Evolutionary conservation across 2,329 filamentous ascomycete genomes (phyloP).

Genomic region (Talaromyces sp.): DNA sequence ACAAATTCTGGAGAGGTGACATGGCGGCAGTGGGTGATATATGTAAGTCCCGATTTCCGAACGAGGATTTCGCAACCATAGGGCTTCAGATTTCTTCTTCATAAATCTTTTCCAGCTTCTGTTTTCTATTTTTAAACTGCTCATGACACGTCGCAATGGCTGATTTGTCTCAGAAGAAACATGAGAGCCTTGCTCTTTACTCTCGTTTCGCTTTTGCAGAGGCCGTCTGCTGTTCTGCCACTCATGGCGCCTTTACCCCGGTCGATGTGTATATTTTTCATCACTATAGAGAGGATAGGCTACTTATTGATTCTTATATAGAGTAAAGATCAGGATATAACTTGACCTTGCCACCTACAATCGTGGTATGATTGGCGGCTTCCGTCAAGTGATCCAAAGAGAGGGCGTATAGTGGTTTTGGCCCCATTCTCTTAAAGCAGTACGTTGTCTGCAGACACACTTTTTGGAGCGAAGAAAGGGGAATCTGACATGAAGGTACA

Average conservation of each 20-base stretch:
- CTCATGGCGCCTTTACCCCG: constrained; percentile 91
- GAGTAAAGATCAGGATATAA: constrained; percentile 93
- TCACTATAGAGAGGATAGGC: neutral
- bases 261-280: constrained; percentile 86
- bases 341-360: constrained; percentile 86
- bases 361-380: constrained; percentile 76
- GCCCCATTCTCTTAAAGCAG: constrained; percentile 80
- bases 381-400: constrained; percentile 75
- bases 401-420: constrained; percentile 90
- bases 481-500: constrained; percentile 28
- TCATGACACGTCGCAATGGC: constrained; percentile 13
- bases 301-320: constrained; percentile 37
- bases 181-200: constrained; percentile 69
- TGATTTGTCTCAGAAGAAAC: constrained; percentile 37
- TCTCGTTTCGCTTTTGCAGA: constrained; percentile 94
- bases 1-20: neutral
- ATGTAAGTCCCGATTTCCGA: neutral
- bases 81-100: neutral
- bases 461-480: neutral
- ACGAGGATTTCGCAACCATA: neutral
- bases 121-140: neutral
- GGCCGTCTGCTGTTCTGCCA: constrained; percentile 95
- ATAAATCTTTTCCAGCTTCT: neutral
- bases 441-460: constrained; percentile 34
- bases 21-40: neutral